Evolutionary conservation across 306 rosid species (phyloP), one percentile per base, ranked within the genome.

Genomic region (Prunus armeniaca): DNA sequence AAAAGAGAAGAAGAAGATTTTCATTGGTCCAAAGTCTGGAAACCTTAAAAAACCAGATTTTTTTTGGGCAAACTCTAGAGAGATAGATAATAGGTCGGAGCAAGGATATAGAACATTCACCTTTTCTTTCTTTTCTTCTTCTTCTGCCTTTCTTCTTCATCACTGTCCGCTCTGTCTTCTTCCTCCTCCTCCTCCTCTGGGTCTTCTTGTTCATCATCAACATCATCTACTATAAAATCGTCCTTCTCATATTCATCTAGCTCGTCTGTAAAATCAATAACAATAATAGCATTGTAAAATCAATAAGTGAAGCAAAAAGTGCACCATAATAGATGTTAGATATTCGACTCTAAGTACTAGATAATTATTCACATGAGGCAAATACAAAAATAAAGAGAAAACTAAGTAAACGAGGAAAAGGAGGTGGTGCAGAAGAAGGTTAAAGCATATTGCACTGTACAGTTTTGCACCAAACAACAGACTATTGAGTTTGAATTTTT

Each of bases 171-270:
- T 82, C 88, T 87, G 76, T 90, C 91, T 74, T 94, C 90, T 47
- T 84, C 96, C 74, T 90, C 93, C 77, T 90, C 38, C 38, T 91
- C 96, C 74, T 90, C 93, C 77, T 89, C 4, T 4, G 38, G 38
- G 38, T 32, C 38, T 32, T 32, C 38, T 32, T 32, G 38, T 32
- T 32, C 38, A 32, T 32, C 38, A 30, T 30, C 98, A 15, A 86
- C 64, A 38, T 91, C 97, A 72, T 94, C 97, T 25, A 94, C 97
- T 75, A 94, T 90, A 79, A 94, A 94, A 38, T 91, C 98, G 74
- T 94, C 98, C 67, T 94, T 94, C 81, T 94, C 98, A 73, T 92
- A 94, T 69, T 94, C 98, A 82, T 94, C 96, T 54, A 90, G 96
- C 47, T 96, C 98, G 78, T 84, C 86, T 84, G 82, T 32, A 32